Evolutionary conservation across 495 filamentous ascomycete species (phyloP).

Genomic region (Extremus antarcticus): DNA sequence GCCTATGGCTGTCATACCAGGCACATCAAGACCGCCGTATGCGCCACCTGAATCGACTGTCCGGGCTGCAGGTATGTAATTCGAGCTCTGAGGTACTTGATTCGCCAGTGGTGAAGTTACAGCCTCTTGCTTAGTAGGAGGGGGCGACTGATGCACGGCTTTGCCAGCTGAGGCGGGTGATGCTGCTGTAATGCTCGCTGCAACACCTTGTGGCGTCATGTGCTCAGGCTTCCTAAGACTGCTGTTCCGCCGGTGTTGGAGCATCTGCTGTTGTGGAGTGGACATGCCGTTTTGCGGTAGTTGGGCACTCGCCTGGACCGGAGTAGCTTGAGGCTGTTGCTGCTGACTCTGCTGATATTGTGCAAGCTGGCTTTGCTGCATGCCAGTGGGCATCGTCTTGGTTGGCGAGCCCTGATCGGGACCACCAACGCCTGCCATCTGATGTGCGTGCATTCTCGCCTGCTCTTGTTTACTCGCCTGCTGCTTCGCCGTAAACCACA

Average conservation of each 20-base stretch:
- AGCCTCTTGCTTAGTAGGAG: constrained; percentile 9
- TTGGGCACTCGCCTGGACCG: constrained; percentile 22
- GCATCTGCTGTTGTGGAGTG: constrained; percentile 20
- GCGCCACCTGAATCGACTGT: constrained; percentile 13
- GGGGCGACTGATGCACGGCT: constrained; percentile 8
- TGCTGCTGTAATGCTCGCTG: constrained; percentile 8
- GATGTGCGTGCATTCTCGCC: constrained; percentile 34
- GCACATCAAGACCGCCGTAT: constrained; percentile 20
- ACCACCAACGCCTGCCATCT: constrained; percentile 29
- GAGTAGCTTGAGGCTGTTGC: constrained; percentile 19
- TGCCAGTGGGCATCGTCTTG: constrained; percentile 38
- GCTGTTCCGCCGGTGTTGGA: constrained; percentile 18
- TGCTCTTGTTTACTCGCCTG: constrained; percentile 34
- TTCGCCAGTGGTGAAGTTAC: constrained; percentile 9
- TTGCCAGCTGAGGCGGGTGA: constrained; percentile 8
- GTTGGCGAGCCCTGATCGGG: constrained; percentile 34
- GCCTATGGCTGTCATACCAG: constrained; percentile 12
- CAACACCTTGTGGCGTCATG: constrained; percentile 10
- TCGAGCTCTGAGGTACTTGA: constrained; percentile 16
- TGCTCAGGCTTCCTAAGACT: constrained; percentile 12
- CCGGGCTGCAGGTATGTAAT: constrained; percentile 17
- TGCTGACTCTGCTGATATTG: constrained; percentile 20
- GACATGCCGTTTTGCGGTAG: constrained; percentile 23
- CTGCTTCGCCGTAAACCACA: constrained; percentile 4
- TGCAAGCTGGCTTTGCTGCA: constrained; percentile 10